Evolutionary conservation across 2,329 filamentous ascomycete species (phyloP).

Genomic region (Cercospora zeae-maydis): DNA sequence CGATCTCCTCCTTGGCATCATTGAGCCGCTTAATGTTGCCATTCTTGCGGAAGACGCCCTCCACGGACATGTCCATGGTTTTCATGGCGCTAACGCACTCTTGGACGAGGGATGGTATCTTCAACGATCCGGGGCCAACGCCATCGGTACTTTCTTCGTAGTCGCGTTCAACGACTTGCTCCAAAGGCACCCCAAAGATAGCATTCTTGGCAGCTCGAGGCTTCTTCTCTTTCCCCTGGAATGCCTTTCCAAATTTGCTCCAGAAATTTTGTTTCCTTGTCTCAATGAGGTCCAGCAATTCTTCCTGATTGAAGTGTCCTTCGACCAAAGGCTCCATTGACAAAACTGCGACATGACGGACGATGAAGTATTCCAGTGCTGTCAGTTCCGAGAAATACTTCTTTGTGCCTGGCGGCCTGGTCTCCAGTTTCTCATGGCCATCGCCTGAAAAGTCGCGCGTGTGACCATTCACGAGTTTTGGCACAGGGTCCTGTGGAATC

Average conservation of each 20-base stretch:
- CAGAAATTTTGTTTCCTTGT: constrained; percentile 91
- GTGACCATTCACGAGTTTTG: constrained; percentile 66
- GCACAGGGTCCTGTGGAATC: constrained; percentile 62
- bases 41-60: constrained; percentile 98
- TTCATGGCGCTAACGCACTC: constrained; percentile 92
- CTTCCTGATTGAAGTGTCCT: constrained; percentile 86
- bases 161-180: constrained; percentile 85
- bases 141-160: constrained; percentile 97
- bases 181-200: constrained; percentile 84
- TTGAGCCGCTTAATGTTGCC: constrained; percentile 94
- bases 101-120: constrained; percentile 91
- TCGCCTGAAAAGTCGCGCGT: constrained; percentile 63
- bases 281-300: constrained; percentile 88
- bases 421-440: constrained; percentile 44
- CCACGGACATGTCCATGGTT: constrained; percentile 98
- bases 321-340: constrained; percentile 92
- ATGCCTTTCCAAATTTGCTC: constrained; percentile 96
- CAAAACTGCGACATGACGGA: constrained; percentile 88
- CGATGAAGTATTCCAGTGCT: constrained; percentile 93
- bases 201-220: constrained; percentile 85
- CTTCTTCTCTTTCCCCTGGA: constrained; percentile 61
- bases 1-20: constrained; percentile 80
- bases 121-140: constrained; percentile 83
- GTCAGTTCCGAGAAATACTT: constrained; percentile 96
- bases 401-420: constrained; percentile 49